These are phyloP conservation scores for Dipteronia sinensis DNA, from an alignment of 345 rosid genomes.

Conservation along the genomic window DNA sequence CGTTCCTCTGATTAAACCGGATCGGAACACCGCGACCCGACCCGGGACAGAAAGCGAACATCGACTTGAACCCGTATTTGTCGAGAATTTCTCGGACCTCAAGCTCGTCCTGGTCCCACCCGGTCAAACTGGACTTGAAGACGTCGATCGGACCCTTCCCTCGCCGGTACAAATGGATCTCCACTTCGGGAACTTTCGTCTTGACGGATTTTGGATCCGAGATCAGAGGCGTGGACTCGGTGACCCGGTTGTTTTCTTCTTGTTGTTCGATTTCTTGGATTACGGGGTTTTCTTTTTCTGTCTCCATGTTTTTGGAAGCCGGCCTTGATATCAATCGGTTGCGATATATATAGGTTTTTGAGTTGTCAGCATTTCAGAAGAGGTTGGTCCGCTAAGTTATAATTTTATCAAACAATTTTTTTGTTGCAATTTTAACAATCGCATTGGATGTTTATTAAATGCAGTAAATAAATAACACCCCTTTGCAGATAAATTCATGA, in stretches of 20 bases:
- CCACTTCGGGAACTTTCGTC: conserved; percentile 68
- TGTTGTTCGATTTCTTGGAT: conserved; percentile 64
- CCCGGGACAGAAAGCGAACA: conserved; percentile 69
- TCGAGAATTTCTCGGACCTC: conserved; percentile 78
- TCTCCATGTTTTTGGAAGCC: conserved; percentile 11
- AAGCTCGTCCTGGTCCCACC: conserved; percentile 89
- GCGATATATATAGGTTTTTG: neutral
- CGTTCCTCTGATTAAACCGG: conserved; percentile 75
- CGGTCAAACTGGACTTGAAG: conserved; percentile 70
- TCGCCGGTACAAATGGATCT: conserved; percentile 67
- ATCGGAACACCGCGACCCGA: conserved; percentile 81
- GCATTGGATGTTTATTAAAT: too few species aligned
- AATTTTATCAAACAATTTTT: too few species aligned
- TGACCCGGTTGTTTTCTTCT: conserved; percentile 25
- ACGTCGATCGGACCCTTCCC: conserved; percentile 91
- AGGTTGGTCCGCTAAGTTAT: too few species aligned
- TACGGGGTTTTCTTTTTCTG: conserved; percentile 19
- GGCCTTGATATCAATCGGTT: neutral
- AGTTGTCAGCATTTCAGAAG: neutral
- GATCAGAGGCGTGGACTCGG: conserved; percentile 2
- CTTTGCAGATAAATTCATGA: too few species aligned
- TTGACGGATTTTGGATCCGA: conserved; percentile 32
- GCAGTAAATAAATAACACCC: too few species aligned
- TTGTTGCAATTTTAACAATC: too few species aligned
- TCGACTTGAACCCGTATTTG: conserved; percentile 69